These are phyloP conservation scores for Lactifluus subvellereus DNA, from an alignment of 768 basidiomycete genomes.

Conservation along the genomic window DNA sequence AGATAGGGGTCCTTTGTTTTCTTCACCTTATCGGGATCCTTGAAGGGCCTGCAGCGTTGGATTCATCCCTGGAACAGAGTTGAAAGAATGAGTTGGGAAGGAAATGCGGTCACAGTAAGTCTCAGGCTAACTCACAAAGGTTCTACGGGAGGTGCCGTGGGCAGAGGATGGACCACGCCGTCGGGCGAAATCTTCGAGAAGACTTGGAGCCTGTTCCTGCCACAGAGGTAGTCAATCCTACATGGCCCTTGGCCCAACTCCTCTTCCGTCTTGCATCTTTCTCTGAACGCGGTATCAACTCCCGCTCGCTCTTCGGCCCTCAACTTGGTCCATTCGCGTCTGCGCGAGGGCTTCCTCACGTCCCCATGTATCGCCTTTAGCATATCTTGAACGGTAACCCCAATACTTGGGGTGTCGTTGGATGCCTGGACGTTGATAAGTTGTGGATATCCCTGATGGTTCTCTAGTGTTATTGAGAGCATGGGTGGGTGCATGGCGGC, in stretches of 20 bases:
- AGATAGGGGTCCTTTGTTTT: not conserved
- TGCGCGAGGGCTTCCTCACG: conserved; percentile 5
- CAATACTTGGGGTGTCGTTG: not conserved
- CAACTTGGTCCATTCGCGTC: conserved; percentile 15
- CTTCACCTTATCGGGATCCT: conserved; percentile 12
- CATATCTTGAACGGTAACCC: conserved; percentile 13
- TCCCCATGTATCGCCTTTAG: conserved; percentile 9
- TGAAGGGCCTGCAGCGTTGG: conserved; percentile 14
- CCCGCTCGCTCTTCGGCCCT: not conserved
- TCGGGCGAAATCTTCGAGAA: conserved; percentile 10
- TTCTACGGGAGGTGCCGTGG: not conserved
- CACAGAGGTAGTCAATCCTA: conserved; percentile 11
- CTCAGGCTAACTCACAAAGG: not conserved
- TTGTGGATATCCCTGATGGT: conserved; percentile 14
- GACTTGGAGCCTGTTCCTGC: conserved; percentile 13
- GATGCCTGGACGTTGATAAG: not conserved
- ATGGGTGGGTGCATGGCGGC: conserved; percentile 9
- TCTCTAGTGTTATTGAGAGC: conserved; percentile 8
- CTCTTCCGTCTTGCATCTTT: conserved; percentile 7
- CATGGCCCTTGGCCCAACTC: conserved; percentile 18
- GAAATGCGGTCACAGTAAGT: not conserved
- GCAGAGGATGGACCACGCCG: conserved; percentile 9
- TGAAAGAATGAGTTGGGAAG: not conserved
- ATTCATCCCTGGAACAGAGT: conserved; percentile 4
- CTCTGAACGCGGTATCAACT: conserved; percentile 13